These are phyloP conservation scores for Podila verticillata DNA, from an alignment of 192 early-diverging fungal genomes.

Conservation along the genomic window DNA sequence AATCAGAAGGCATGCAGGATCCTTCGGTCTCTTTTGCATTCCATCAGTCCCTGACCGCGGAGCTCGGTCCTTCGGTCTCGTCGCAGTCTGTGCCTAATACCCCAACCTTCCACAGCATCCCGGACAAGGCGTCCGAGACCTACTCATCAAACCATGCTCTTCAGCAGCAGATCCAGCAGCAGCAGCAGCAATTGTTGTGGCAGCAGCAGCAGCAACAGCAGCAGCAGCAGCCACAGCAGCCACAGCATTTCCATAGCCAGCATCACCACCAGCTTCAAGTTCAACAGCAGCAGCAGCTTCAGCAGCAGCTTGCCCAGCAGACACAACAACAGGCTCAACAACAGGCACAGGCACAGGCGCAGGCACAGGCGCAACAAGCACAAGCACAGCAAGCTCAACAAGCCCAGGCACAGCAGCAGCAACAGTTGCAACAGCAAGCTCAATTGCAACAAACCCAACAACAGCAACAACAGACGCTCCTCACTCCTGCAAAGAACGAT, in stretches of 20 bases:
- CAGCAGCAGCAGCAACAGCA: constrained; percentile 30
- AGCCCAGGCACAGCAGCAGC: constrained; percentile 21
- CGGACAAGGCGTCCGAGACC: constrained; percentile 20
- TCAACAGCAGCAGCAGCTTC: constrained; percentile 12
- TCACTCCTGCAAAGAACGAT: constrained; percentile 35
- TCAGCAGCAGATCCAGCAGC: constrained; percentile 26
- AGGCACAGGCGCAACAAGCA: constrained; percentile 15
- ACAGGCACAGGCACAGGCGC: constrained; percentile 16
- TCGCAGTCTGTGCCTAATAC: constrained; percentile 37
- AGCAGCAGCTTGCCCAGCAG: constrained; percentile 20
- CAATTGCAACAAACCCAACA: background rate
- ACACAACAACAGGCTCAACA: constrained; percentile 7
- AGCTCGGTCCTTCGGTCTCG: constrained; percentile 6
- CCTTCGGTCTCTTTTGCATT: constrained; percentile 21
- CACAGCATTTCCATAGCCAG: constrained; percentile 11
- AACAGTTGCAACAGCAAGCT: constrained; percentile 14
- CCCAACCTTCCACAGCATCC: constrained; percentile 31
- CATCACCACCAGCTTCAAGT: constrained; percentile 24
- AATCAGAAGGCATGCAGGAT: constrained; percentile 3
- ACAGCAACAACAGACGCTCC: constrained; percentile 6
- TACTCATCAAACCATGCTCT: constrained; percentile 19
- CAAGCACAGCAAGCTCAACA: constrained; percentile 10
- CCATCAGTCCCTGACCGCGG: constrained; percentile 21
- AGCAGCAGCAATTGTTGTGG: constrained; percentile 9
- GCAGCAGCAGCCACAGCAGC: background rate